Evolutionary conservation across 2,329 filamentous ascomycete genomes (phyloP).

Genomic region (Penicillium capsulatum): DNA sequence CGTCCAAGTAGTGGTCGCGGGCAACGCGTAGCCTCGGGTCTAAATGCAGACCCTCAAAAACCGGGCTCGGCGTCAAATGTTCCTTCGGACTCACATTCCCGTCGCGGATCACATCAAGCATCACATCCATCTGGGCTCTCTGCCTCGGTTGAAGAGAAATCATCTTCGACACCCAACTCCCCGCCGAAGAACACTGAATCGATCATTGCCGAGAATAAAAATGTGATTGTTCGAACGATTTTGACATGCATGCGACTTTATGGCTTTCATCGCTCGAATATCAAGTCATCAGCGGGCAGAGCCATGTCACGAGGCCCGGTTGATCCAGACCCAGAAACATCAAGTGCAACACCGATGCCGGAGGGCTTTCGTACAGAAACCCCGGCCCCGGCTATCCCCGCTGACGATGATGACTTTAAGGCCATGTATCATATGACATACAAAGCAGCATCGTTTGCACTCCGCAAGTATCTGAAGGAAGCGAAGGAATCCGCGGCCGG

Average conservation of each 20-base stretch:
- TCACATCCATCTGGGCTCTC: slow-evolving; percentile 15
- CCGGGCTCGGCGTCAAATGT: slow-evolving; percentile 25
- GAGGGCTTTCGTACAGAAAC: slow-evolving; percentile 20
- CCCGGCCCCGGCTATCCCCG: slow-evolving; percentile 11
- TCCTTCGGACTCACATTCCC: slow-evolving; percentile 20
- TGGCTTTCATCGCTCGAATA: slow-evolving; percentile 36
- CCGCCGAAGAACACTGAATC: slow-evolving; percentile 27
- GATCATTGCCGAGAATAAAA: slow-evolving; percentile 38
- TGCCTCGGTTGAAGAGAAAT: slow-evolving; percentile 16
- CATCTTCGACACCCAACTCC: slow-evolving; percentile 14
- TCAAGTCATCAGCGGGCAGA: slow-evolving; percentile 21
- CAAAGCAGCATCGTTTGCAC: slow-evolving; percentile 41
- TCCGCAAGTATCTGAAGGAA: slow-evolving; percentile 39
- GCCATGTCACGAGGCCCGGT: not conserved
- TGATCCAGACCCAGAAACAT: slow-evolving; percentile 12
- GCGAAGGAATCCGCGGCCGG: not conserved
- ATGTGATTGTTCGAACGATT: slow-evolving; percentile 40
- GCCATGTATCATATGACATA: slow-evolving; percentile 45
- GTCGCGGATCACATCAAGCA: slow-evolving; percentile 7
- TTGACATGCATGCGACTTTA: slow-evolving; percentile 44
- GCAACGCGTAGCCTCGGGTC: slow-evolving; percentile 7
- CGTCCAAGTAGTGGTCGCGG: slow-evolving; percentile 18
- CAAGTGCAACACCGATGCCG: slow-evolving; percentile 8
- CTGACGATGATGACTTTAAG: slow-evolving; percentile 42
- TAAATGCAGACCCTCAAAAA: slow-evolving; percentile 20